phyloP scores from a whole-genome alignment of 257 asterid genomes.

The Fraxinus pennsylvanica region DNA sequence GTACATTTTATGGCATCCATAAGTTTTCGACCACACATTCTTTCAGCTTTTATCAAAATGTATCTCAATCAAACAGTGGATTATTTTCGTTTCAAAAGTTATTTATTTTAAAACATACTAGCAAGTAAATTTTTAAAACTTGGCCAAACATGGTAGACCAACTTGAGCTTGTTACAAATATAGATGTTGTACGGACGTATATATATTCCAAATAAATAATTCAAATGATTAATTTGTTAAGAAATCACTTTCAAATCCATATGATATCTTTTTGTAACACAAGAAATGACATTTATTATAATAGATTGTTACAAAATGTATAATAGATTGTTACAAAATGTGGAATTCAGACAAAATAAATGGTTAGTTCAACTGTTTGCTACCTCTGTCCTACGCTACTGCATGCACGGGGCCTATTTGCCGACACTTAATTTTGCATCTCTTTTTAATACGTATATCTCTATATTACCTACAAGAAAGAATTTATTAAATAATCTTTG shows the following conservation, averaged over 20 bases:
- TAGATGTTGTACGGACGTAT: background rate
- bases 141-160: background rate
- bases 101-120: no score
- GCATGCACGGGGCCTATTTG: conserved; percentile 24
- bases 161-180: background rate
- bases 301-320: conserved; percentile 21
- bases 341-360: conserved; percentile 36
- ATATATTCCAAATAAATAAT: background rate
- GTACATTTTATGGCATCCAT: no score
- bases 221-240: conserved; percentile 49
- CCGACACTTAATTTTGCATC: conserved; percentile 15
- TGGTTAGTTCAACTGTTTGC: conserved; percentile 25
- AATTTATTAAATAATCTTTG: no score
- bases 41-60: no score
- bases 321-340: conserved; percentile 21
- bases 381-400: conserved; percentile 25
- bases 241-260: conserved; percentile 42
- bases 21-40: no score
- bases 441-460: background rate
- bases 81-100: no score
- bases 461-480: background rate
- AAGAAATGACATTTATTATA: conserved; percentile 20
- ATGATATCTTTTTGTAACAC: conserved; percentile 27
- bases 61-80: no score
- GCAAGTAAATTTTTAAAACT: no score